A percentile compares a stretch with the other conserved stretches of the same genome.
These are phyloP conservation scores for Cornus suecica DNA, from an alignment of 148 eudicot species.

Conservation along the genomic window DNA sequence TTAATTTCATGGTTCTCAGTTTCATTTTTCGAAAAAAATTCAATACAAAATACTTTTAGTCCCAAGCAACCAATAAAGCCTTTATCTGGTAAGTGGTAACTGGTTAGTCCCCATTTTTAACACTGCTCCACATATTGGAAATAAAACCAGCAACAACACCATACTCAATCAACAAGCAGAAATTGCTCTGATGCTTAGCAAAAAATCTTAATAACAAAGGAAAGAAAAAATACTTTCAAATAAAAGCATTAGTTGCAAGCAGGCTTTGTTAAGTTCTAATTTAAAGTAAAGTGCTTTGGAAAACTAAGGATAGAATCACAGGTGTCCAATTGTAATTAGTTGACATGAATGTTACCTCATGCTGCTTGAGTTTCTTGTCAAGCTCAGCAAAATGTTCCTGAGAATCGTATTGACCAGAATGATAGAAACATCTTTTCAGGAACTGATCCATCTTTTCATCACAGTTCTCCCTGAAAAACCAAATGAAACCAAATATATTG, in stretches of 20 bases:
- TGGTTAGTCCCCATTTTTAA: too few relatives aligned
- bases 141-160: background rate
- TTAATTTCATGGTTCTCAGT: too few relatives aligned
- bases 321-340: background rate
- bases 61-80: too few relatives aligned
- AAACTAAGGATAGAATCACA: background rate
- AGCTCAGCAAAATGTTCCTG: constrained; percentile 59
- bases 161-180: background rate
- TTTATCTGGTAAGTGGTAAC: too few relatives aligned
- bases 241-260: background rate
- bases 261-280: background rate
- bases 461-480: constrained; percentile 72
- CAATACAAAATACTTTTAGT: too few relatives aligned
- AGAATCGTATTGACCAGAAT: constrained; percentile 84
- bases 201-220: background rate
- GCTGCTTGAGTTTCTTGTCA: constrained; percentile 73
- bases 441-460: constrained; percentile 88
- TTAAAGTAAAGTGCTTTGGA: background rate
- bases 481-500: background rate
- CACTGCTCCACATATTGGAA: background rate
- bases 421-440: constrained; percentile 82
- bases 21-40: too few relatives aligned
- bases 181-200: background rate
- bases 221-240: background rate
- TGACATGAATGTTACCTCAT: constrained; percentile 54